Evolutionary conservation across 164 flowering plant species (phyloP).

Genomic region (Berberis vulgaris): DNA sequence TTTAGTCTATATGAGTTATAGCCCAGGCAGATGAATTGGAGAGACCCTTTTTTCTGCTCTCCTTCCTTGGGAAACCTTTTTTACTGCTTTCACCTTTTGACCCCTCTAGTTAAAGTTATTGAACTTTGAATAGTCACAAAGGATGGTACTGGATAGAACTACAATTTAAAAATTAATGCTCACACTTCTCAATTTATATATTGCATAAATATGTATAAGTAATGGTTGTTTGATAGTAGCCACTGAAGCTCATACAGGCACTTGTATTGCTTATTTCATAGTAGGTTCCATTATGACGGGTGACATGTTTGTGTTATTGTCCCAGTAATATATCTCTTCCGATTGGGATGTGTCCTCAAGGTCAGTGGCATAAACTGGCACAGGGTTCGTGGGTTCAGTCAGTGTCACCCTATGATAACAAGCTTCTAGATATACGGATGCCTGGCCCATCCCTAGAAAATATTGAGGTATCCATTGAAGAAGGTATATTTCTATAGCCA

Average conservation of each 20-base stretch:
- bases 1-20: no score
- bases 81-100: no score
- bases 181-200: no score
- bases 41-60: no score
- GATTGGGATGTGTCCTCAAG: slow-evolving; percentile 68
- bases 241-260: background rate
- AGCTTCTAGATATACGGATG: slow-evolving; percentile 59
- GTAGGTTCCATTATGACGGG: background rate
- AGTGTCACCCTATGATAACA: slow-evolving; percentile 84
- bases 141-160: no score
- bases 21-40: no score
- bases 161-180: no score
- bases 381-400: slow-evolving; percentile 59
- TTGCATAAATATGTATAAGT: no score
- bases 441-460: slow-evolving; percentile 26
- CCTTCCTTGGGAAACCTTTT: no score
- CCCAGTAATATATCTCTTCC: slow-evolving; percentile 65
- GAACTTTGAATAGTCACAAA: no score
- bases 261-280: background rate
- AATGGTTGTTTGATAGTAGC: no score
- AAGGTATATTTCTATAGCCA: slow-evolving; percentile 38
- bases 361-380: slow-evolving; percentile 69
- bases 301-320: background rate
- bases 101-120: no score
- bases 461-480: slow-evolving; percentile 59